phyloP scores from a whole-genome alignment of 2,329 filamentous ascomycete genomes.

The Cucurbitaria berberidis region DNA sequence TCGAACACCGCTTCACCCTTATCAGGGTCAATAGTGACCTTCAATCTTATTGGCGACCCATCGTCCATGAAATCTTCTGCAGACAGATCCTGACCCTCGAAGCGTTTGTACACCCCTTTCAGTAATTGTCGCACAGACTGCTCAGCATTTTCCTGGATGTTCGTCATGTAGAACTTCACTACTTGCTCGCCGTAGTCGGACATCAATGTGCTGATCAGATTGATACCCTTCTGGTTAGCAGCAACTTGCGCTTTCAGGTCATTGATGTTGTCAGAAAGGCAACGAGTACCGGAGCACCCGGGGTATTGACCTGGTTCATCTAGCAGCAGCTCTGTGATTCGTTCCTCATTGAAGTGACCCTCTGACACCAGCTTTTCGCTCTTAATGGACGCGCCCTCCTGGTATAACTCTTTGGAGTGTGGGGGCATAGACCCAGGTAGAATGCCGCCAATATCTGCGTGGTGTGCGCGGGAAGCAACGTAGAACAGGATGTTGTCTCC shows the following conservation, averaged over 20 bases:
- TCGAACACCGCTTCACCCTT: slow-evolving; percentile 81
- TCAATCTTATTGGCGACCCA: slow-evolving; percentile 76
- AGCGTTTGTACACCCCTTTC: slow-evolving; percentile 71
- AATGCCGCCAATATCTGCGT: slow-evolving; percentile 85
- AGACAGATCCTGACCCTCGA: slow-evolving; percentile 72
- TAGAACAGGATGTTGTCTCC: slow-evolving; percentile 81
- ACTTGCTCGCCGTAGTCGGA: slow-evolving; percentile 77
- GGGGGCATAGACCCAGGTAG: slow-evolving; percentile 84
- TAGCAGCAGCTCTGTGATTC: slow-evolving; percentile 74
- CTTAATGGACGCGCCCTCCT: slow-evolving; percentile 64
- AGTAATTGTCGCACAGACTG: slow-evolving; percentile 75
- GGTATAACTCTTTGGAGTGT: slow-evolving; percentile 66
- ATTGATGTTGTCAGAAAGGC: slow-evolving; percentile 81
- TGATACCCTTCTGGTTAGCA: slow-evolving; percentile 85
- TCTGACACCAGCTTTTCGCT: slow-evolving; percentile 73
- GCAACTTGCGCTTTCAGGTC: slow-evolving; percentile 88
- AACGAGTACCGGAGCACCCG: slow-evolving; percentile 79
- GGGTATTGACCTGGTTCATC: slow-evolving; percentile 75
- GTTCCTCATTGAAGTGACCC: slow-evolving; percentile 78
- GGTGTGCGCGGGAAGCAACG: slow-evolving; percentile 79
- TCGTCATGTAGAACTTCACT: slow-evolving; percentile 83
- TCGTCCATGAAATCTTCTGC: slow-evolving; percentile 89
- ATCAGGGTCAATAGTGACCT: slow-evolving; percentile 74
- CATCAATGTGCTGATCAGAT: slow-evolving; percentile 75
- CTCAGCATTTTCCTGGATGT: slow-evolving; percentile 82